A percentile compares a stretch with the other conserved stretches of the same genome.
Evolutionary conservation across 805 yeast species (phyloP).

Genomic region (Ascoidea asiatica): DNA sequence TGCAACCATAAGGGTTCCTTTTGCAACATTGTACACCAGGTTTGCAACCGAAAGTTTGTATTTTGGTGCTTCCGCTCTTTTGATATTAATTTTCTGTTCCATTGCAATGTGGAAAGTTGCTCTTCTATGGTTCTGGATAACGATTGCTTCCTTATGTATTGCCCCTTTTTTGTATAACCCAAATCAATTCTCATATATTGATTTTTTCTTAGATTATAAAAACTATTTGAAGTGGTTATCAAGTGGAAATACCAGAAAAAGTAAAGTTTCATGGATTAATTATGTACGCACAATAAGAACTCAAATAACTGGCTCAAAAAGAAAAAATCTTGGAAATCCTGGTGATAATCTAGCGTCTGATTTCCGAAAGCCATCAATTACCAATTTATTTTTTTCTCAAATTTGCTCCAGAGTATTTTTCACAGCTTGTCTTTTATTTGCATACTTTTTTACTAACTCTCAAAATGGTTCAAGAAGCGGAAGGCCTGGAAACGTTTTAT

Average conservation of each 20-base stretch:
- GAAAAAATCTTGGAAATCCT: slow-evolving; percentile 22
- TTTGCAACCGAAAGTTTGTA: slow-evolving; percentile 58
- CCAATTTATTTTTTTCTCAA: slow-evolving; percentile 28
- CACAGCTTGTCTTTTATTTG: slow-evolving; percentile 23
- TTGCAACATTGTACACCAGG: slow-evolving; percentile 49
- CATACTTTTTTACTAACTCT: slow-evolving; percentile 40
- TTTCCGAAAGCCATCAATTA: slow-evolving; percentile 34
- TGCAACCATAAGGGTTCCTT: slow-evolving; percentile 61
- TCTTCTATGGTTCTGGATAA: slow-evolving; percentile 50
- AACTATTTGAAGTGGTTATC: slow-evolving; percentile 28
- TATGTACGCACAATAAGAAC: slow-evolving; percentile 38
- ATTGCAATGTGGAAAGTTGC: slow-evolving; percentile 49
- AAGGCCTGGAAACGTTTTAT: slow-evolving; percentile 25
- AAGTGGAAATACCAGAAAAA: slow-evolving; percentile 32
- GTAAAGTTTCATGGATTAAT: slow-evolving; percentile 28
- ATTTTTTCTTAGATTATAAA: slow-evolving; percentile 48
- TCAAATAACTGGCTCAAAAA: slow-evolving; percentile 43
- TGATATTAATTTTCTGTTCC: slow-evolving; percentile 43
- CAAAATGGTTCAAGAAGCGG: slow-evolving; percentile 29
- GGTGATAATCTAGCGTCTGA: slow-evolving; percentile 28
- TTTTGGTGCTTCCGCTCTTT: slow-evolving; percentile 40
- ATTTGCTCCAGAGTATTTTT: slow-evolving; percentile 24
- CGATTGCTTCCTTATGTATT: slow-evolving; percentile 36
- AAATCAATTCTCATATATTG: slow-evolving; percentile 49
- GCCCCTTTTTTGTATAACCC: slow-evolving; percentile 57